Base-by-base conservation (phyloP, 441 rosid genomes). In the Populus hybrid region DNA sequence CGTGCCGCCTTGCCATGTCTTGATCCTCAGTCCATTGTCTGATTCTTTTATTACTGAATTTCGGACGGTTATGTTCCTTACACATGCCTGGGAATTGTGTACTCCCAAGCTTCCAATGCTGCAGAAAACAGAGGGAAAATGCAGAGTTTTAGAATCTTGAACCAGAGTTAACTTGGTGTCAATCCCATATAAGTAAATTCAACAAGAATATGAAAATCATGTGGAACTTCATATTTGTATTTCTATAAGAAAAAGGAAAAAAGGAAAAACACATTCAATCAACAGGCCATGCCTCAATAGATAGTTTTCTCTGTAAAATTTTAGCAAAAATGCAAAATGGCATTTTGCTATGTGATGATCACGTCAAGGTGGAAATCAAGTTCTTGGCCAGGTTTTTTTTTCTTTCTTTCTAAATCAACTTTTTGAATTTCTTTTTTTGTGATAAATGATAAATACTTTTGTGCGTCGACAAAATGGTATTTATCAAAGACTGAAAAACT, bases 1-100 rank as follows among this genome's bases (percentile, higher is more conserved):
- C 1, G 89, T 79, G 2, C 99, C 99, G 0, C 98, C 98, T 82
- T 95, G 98, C 99, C 98, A 95, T 34, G 99, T 95, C 89, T 95
- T 95, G 70, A 95, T 88, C 68, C 99, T 79, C 1, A 95, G 89
- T 0, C 99, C 99, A n/a, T 95, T 95, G 81, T 95, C 99, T 0
- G 99, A 95, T 83, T 95, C 97, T 72, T 89, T 85, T 70, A 95
- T 93, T 23, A 77, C 7, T 0, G 89, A 71, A 70, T 92, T 92
- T 8, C 95, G 86, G 1, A 92, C 97, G 4, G 92, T 89, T 79
- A 95, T 88, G 92, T 95, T 93, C 0, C 96, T 85, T 9, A 95
- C 99, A 83, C 99, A 93, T 12, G 97, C 99, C 80, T 89, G 90
- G 2, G 99, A 92, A 80, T 95, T 88, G 81, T 95, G 97, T 38